Evolutionary conservation across 2,329 filamentous ascomycete genomes (phyloP), one percentile per base, ranked within the genome.

Genomic region (Fusarium fujikuroi): DNA sequence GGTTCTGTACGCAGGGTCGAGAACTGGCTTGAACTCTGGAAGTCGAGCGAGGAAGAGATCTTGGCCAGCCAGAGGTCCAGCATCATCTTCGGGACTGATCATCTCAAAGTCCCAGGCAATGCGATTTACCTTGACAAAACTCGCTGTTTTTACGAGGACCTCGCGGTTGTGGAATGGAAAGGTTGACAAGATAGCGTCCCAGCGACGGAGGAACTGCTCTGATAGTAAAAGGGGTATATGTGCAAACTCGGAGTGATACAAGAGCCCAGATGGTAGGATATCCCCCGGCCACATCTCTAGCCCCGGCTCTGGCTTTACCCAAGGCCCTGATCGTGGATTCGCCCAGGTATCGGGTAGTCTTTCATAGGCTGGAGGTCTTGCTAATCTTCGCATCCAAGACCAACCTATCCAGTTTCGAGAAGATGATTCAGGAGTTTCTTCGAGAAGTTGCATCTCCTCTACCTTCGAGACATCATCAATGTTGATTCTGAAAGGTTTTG

Each of bases 21-120:
- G 37, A 18, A 64, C 36, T 23, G 61, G 61, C n/a, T 21, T 36
- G 25, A 63, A 63, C 25, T 64, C 61, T 14, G 44, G 57, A 2
- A 64, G 32, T 14, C 58, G 61, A 8, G 57, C 44, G 28, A 63
- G 44, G 23, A 64, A 64, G 19, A 64, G 61, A 21, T 63, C 58
- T 39, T 64, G 58, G 28, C 44, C 44, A 52, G 37, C 34, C 7
- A 14, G 61, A 52, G 58, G 61, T 12, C 58, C 61, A 16, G 18
- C 14, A 18, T 44, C 58, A 16, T 37, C 15, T 14, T 25, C 25
- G 7, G 44, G 58, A 14, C 46, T 40, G 18, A 64, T 9, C 58
- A 52, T 28, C 14, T 63, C 37, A 36, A 63, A 52, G 16, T 52
- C 36, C 32, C 44, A 39, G 9, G 61, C 46, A 7, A 34, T 62